Percentiles rank a stretch among this genome's conserved stretches.
Conservation (phyloP, 2,329 filamentous ascomycete genomes). For the Rhytidhysteron rufulum region DNA sequence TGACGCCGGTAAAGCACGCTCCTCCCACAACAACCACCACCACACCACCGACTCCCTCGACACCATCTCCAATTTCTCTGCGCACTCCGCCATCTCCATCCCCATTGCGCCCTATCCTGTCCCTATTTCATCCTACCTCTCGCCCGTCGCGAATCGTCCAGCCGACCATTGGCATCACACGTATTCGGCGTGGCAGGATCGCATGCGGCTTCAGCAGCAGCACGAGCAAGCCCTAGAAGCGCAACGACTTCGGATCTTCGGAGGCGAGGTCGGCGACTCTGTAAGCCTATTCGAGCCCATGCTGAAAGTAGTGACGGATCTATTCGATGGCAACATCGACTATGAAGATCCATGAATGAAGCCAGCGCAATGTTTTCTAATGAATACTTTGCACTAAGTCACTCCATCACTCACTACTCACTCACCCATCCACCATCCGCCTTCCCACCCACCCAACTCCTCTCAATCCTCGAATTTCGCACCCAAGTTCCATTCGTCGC, state of each 20-base stretch:
- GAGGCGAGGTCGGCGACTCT: slow-evolving; percentile 41
- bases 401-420: slow-evolving; percentile 15
- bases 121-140: slow-evolving; percentile 5
- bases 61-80: slow-evolving; percentile 22
- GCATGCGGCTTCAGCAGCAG: slow-evolving; percentile 26
- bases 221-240: slow-evolving; percentile 24
- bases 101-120: slow-evolving; percentile 21
- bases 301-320: slow-evolving; percentile 44
- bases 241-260: slow-evolving; percentile 41
- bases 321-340: slow-evolving; percentile 43
- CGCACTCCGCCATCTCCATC: slow-evolving; percentile 15
- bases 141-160: slow-evolving; percentile 14
- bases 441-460: not conserved
- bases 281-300: slow-evolving; percentile 41
- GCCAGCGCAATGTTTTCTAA: slow-evolving; percentile 11
- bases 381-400: slow-evolving; percentile 3
- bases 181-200: slow-evolving; percentile 34
- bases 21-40: slow-evolving; percentile 27
- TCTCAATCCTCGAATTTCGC: no score
- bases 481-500: no score
- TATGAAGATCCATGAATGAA: slow-evolving; percentile 42
- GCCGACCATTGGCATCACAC: slow-evolving; percentile 34
- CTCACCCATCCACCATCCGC: not conserved
- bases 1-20: slow-evolving; percentile 20
- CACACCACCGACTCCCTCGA: slow-evolving; percentile 26